Evolutionary conservation across 2,329 filamentous ascomycete species (phyloP), one percentile per base, ranked within the genome.

Genomic region (Colletotrichum echinochloae): DNA sequence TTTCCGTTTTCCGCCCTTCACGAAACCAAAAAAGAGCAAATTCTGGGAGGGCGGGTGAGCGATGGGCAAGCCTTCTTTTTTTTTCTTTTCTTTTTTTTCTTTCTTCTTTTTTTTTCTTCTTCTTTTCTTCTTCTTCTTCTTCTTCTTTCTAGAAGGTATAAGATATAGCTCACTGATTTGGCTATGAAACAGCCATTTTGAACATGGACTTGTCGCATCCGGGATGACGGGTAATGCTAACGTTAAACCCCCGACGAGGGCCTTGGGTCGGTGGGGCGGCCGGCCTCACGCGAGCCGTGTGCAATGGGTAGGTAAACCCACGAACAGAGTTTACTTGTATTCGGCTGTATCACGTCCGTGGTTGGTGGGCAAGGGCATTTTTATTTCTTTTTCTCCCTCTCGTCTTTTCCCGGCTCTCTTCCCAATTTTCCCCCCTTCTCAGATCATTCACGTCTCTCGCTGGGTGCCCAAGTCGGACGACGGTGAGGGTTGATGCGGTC

Each of bases 401-500:
- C 6, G 9, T 11, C 9, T 37, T 37, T 8, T 11, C n/a, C 44
- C 44, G 44, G 12, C 44, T 52, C 63, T 41, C 14, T 61, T 41
- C n/a, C 23, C 39, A 46, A 35, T 23, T 1, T 23, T 46, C n/a
- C n/a, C n/a, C n/a, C n/a, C 4, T 54, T 23, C 48, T 56, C 44
- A 37, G 64, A 54, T 70, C 57, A 59, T 33, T 33, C 41, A 51
- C 37, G 57, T 62, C 57, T 70, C 67, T 51, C 37, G 49, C 57
- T 57, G 56, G 41, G 16, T 16, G 0, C 14, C 41, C 64, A 52
- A 51, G 35, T 46, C 20, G 57, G 52, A 59, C 44, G 35, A 62
- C 35, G 44, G 48, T 20, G 39, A 52, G 30, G 35, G 59, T 52
- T 67, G 37, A 70, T 68, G 52, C 46, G 37, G 57, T 62, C 52